Base-by-base conservation (phyloP, 805 yeast species). In the Candida insectorum region DNA sequence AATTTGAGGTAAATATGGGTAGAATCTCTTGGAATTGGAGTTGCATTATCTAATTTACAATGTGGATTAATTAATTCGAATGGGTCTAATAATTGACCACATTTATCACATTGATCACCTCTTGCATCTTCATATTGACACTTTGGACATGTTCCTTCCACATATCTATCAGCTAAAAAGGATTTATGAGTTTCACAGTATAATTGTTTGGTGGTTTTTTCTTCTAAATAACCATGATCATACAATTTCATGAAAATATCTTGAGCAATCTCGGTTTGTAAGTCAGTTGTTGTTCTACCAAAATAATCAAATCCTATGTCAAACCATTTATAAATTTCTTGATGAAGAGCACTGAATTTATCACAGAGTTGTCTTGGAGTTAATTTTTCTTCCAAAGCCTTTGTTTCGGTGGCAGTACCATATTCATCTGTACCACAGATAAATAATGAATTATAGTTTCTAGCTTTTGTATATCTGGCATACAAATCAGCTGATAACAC, bases 371-470 rank as follows among this genome's bases (percentile, higher is more conserved):
- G 82, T 49, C 77, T 69, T 31, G 99, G 98, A 3, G 95, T 75
- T 40, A 85, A 83, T 26, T 83, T 80, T 54, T 93, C 98, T 58
- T 91, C 97, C 31, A 93, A 65, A 8, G 98, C 98, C 65, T 91
- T 93, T 18, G 98, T 93, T 62, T 93, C 99, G 11, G 98, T 93
- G 29, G 99, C 99, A 37, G 99, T 93, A 58, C 99, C 99, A 58
- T 93, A 93, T 65, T 93, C 99, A 58, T 93, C 99, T 24, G 98
- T 93, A 65, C 99, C 99, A 63, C 98, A 88, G 37, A 93, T 65
- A 53, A 69, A 93, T 44, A 93, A 66, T 14, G 95, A 71, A 58
- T 89, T 93, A 65, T 82, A 81, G 60, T 87, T 85, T 69, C 96
- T 79, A 49, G 82, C 80, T 61, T 88, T 89, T 57, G 85, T 77